Base-by-base conservation (phyloP, 2,329 filamentous ascomycete species). In the Chrysoporthe cubensis region DNA sequence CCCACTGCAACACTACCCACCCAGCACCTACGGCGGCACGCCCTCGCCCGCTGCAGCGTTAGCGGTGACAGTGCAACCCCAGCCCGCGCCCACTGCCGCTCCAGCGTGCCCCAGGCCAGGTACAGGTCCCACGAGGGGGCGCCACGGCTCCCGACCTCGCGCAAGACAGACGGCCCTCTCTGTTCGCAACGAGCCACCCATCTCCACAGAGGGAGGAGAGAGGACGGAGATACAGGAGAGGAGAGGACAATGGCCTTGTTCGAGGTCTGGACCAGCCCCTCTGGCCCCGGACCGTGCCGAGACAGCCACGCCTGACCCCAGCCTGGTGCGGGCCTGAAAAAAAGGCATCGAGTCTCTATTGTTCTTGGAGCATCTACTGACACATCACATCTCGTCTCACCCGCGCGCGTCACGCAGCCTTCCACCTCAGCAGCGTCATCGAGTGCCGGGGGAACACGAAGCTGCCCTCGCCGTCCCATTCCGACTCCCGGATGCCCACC, bases 401-500 rank as follows among this genome's bases (percentile, higher is more conserved):
- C 42, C 64, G 9, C 7, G 44, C 44, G 4, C 18, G 2, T 57
- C 66, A 70, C 59, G 64, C 66, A 43, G 72, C 70, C 67, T 78
- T 77, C 78, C 83, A 86, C 63, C 84, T 81, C 73, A 94, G 76
- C 78, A 94, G 79, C 2, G 89, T 92, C 59, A 94, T 83, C 2
- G 90, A 91, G 75, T 90, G 87, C 80, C 88, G 92, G 1, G 84
- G 82, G 77, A 94, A 94, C 2, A 79, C 85, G 74, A 87, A 93
- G 56, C 79, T 76, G 1, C 87, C 89, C 74, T 85, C 78, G 0
- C 85, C 88, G 74, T 89, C 82, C 90, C 91, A 93, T 56, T 79
- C 85, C 66, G 82, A 75, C 66, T 92, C 80, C 0, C 80, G 56
- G 43, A 70, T 32, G 32, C 52, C 81, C 14, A 93, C 90, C 66